phyloP scores from a whole-genome alignment of 192 early-diverging fungal species.

The Coemansia sp. region DNA sequence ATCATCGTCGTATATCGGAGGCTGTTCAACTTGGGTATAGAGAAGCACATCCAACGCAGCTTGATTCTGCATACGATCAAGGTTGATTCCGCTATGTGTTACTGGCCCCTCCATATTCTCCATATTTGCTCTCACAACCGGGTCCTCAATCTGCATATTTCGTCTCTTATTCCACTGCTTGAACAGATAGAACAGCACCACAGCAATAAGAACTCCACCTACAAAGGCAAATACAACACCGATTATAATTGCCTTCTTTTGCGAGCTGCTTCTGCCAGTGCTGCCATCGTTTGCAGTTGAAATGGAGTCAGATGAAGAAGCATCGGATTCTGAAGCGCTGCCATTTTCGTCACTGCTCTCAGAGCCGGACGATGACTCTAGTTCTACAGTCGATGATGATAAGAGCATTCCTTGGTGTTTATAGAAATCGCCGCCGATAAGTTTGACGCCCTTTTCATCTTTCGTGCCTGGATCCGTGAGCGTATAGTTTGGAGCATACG shows the following conservation, averaged over 20 bases:
- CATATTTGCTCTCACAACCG: not conserved
- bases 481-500: not conserved
- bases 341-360: not conserved
- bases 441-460: not conserved
- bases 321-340: not conserved
- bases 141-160: not conserved
- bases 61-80: no score
- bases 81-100: no score
- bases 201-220: not conserved
- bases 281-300: not conserved
- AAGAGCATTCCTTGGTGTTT: not conserved
- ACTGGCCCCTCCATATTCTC: not conserved
- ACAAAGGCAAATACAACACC: slow-evolving; percentile 1
- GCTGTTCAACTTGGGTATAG: not conserved
- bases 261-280: not conserved
- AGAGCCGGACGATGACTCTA: not conserved
- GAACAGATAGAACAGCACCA: slow-evolving; percentile 1
- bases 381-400: not conserved
- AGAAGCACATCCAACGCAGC: no score
- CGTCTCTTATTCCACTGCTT: slow-evolving; percentile 1
- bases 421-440: slow-evolving; percentile 7
- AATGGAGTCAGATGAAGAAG: not conserved
- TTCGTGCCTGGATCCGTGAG: not conserved
- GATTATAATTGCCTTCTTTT: not conserved
- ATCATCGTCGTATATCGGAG: slow-evolving; percentile 7